Base-by-base conservation (phyloP, 2,329 filamentous ascomycete genomes). In the Blastomyces percursus region DNA sequence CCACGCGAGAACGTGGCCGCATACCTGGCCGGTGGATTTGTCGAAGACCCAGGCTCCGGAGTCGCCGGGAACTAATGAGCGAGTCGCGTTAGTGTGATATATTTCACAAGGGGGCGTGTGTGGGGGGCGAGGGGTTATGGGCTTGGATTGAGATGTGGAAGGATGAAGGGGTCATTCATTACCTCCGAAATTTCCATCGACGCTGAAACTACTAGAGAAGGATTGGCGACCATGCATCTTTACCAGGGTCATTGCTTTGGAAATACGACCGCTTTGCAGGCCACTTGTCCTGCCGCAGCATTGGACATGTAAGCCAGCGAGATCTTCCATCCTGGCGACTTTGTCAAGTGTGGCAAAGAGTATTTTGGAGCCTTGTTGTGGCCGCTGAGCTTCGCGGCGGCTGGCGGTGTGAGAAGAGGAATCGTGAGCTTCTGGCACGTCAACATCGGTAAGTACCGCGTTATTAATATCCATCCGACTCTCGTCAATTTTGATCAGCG, bases 41-140 rank as follows among this genome's bases (percentile, higher is more conserved):
- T 93, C 89, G 19, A 96, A 86, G 3, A 97, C 85, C 93, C 93
- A 97, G 0, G 93, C 93, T 3, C 93, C 93, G 7, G 88, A 93
- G 73, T 97, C 93, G 21, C 93, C 93, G 1, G 92, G 92, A 14
- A 94, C 85, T 75, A 54, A n/a, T 35, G 14, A 51, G 68, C 2
- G 56, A 14, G 24, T 11, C 12, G 21, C 4, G 40, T 59, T 59
- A 48, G 55, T 30, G 40, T 61, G 57, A 62, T 21, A 19, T 19
- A 3, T 44, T 27, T 12, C 19, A 30, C 35, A 65, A n/a, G 16
- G n/a, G n/a, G 35, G 6, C 7, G 32, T 35, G 32, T 35, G 32
- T 42, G 46, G 2, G 19, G n/a, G 35, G 14, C 7, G 35, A 21
- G n/a, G 32, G 7, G 4, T 30, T 30, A 30, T 30, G 27, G n/a